A percentile compares a stretch with the other conserved stretches of the same genome.
Conservation (phyloP, 306 rosid genomes). For the Rosa lucieae region DNA sequence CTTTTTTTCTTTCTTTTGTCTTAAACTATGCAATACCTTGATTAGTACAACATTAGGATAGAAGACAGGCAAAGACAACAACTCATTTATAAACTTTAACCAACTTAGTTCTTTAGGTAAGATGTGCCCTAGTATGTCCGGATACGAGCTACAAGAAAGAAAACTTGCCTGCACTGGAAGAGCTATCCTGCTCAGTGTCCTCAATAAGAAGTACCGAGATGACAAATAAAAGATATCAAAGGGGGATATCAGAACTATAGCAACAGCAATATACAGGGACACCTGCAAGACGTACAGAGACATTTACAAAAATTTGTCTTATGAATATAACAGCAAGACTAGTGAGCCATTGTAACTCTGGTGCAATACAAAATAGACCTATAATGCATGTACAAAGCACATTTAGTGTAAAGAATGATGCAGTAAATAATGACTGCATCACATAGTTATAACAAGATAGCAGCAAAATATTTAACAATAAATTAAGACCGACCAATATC, state of each 20-base stretch:
- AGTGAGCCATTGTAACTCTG: constrained; percentile 10
- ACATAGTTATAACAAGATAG: not conserved
- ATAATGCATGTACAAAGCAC: not conserved
- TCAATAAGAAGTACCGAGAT: constrained; percentile 70
- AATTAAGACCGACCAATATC: not conserved
- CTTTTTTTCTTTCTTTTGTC: not conserved
- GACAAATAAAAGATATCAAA: constrained; percentile 85
- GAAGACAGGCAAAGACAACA: not conserved
- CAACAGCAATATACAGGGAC: constrained; percentile 67
- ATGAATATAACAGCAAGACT: constrained; percentile 1
- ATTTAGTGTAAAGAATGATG: not conserved
- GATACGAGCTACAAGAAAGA: constrained; percentile 1
- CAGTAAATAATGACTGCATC: not conserved
- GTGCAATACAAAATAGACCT: not conserved
- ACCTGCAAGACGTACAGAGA: constrained; percentile 52
- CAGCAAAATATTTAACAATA: not conserved
- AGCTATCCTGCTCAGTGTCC: constrained; percentile 82
- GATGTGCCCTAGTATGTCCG: not conserved
- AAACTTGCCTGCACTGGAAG: constrained; percentile 83
- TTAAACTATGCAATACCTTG: not conserved
- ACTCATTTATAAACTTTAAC: not conserved
- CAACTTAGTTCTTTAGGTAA: not conserved
- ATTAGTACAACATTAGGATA: not conserved
- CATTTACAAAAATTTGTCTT: not conserved
- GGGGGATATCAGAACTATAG: constrained; percentile 73